Conservation (phyloP, 805 yeast genomes). For the Hyphopichia homilentoma region DNA sequence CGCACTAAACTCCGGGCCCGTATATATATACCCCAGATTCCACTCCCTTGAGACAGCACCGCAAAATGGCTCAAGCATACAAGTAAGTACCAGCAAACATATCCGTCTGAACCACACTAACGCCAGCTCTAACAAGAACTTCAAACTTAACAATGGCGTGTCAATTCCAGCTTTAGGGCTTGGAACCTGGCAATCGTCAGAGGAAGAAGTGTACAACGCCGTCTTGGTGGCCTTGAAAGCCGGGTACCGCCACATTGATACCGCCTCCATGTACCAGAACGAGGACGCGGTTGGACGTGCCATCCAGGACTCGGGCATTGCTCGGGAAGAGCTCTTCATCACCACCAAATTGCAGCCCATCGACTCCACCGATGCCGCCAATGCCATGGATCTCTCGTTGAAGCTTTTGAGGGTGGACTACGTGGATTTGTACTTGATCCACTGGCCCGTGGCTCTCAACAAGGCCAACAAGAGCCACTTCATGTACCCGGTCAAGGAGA, state of each 20-base stretch:
- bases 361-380: conserved; percentile 44
- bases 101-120: too few species aligned
- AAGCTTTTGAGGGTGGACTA: conserved; percentile 62
- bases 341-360: conserved; percentile 63
- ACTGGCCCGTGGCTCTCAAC: conserved; percentile 59
- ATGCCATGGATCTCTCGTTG: conserved; percentile 53
- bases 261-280: conserved; percentile 61
- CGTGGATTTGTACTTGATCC: conserved; percentile 69
- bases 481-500: conserved; percentile 29
- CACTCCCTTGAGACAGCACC: too few species aligned
- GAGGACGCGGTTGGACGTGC: conserved; percentile 57
- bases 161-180: conserved; percentile 61
- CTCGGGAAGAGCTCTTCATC: conserved; percentile 58
- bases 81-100: too few species aligned
- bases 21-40: too few species aligned
- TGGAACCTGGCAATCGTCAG: conserved; percentile 63
- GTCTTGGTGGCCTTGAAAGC: conserved; percentile 51
- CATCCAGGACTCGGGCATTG: conserved; percentile 50
- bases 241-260: conserved; percentile 71
- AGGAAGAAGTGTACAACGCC: conserved; percentile 47
- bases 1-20: too few species aligned
- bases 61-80: too few species aligned
- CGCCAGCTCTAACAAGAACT: not conserved
- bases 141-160: conserved; percentile 5
- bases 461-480: conserved; percentile 19